Evolutionary conservation across 768 basidiomycete species (phyloP).

Genomic region (Chalciporus chontae): DNA sequence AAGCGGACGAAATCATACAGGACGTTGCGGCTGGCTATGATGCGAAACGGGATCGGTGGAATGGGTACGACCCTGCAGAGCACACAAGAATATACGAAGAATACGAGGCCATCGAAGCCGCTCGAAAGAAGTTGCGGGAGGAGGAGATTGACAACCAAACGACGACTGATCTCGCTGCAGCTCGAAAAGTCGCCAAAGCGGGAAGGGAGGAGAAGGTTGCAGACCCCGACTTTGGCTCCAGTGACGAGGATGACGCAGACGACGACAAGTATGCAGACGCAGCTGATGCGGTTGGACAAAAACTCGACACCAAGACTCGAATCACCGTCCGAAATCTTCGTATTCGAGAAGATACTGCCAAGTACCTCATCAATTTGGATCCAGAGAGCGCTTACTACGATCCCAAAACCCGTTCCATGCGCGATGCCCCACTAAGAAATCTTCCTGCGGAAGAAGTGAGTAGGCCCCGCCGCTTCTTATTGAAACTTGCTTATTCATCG

Average conservation of each 20-base stretch:
- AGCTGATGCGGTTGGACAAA: constrained; percentile 97
- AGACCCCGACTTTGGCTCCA: constrained; percentile 94
- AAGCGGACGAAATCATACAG: constrained; percentile 88
- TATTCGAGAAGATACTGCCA: constrained; percentile 98
- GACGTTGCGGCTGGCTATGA: constrained; percentile 76
- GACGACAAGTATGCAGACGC: constrained; percentile 99
- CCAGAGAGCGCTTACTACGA: constrained; percentile 97
- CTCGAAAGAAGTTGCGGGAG: constrained; percentile 85
- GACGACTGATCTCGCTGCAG: constrained; percentile 85
- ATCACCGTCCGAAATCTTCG: constrained; percentile 97
- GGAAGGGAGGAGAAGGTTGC: constrained; percentile 65
- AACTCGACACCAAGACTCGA: constrained; percentile 95
- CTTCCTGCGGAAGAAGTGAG: constrained; percentile 85
- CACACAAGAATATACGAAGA: constrained; percentile 89
- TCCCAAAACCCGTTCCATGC: constrained; percentile 99
- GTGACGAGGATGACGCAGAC: constrained; percentile 93
- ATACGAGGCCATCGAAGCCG: constrained; percentile 89
- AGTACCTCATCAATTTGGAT: constrained; percentile 96
- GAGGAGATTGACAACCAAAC: constrained; percentile 98
- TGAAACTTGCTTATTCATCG: constrained; percentile 1
- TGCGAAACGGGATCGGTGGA: constrained; percentile 97
- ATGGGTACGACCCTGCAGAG: constrained; percentile 90
- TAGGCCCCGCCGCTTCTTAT: constrained; percentile 7
- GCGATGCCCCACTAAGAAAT: constrained; percentile 84
- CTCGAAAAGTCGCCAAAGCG: constrained; percentile 93